Conservation (phyloP, 371 early-diverging fungal species). For the Spraguea lophii region DNA sequence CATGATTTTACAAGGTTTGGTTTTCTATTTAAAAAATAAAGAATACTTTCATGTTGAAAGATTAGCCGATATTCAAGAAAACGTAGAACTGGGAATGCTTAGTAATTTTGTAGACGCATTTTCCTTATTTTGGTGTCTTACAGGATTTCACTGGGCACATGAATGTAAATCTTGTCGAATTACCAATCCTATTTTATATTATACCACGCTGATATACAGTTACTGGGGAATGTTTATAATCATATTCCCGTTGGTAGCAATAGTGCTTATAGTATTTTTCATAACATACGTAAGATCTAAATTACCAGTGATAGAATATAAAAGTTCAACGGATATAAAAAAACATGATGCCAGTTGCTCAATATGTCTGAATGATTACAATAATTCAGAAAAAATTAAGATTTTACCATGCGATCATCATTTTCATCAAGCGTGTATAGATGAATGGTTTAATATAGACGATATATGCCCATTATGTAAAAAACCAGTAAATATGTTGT, state of each 20-base stretch:
- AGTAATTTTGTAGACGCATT: slow-evolving; percentile 45
- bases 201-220: slow-evolving; percentile 35
- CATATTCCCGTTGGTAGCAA: slow-evolving; percentile 44
- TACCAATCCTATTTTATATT: slow-evolving; percentile 43
- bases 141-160: slow-evolving; percentile 47
- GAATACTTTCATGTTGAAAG: slow-evolving; percentile 36
- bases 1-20: slow-evolving; percentile 24
- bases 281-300: slow-evolving; percentile 43
- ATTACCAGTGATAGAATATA: slow-evolving; percentile 41
- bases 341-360: slow-evolving; percentile 44
- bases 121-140: slow-evolving; percentile 46
- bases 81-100: slow-evolving; percentile 42
- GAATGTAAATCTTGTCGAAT: slow-evolving; percentile 38
- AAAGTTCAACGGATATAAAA: slow-evolving; percentile 27
- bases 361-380: slow-evolving; percentile 46
- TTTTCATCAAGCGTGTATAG: slow-evolving; percentile 46
- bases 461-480: slow-evolving; percentile 48
- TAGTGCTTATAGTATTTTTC: slow-evolving; percentile 41
- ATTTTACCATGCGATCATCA: slow-evolving; percentile 47
- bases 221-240: slow-evolving; percentile 40
- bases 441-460: slow-evolving; percentile 47
- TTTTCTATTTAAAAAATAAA: slow-evolving; percentile 40
- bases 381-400: slow-evolving; percentile 33
- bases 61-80: slow-evolving; percentile 44
- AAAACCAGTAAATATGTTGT: slow-evolving; percentile 44